Conservation (phyloP, 257 asterid species). For the Handroanthus guayacan region DNA sequence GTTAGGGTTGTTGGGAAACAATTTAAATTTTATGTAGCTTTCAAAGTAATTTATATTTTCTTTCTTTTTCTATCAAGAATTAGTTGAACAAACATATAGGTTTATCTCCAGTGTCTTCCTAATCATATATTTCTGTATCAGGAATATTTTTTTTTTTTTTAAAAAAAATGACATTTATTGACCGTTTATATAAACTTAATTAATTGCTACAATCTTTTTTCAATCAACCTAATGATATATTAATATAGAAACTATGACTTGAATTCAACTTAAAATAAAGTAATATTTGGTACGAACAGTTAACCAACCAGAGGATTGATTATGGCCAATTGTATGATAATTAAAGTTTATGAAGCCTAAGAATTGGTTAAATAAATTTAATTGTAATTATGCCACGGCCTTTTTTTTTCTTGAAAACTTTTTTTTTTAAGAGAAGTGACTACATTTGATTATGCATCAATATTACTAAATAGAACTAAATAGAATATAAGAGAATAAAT, state of each 20-base stretch:
- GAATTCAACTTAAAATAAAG: not conserved
- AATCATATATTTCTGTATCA: not conserved
- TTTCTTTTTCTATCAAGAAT: not conserved
- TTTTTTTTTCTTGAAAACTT: too few relatives aligned
- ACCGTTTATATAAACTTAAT: not conserved
- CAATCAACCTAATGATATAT: too few relatives aligned
- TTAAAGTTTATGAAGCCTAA: not conserved
- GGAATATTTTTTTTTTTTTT: not conserved
- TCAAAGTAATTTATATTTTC: not conserved
- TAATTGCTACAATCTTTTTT: too few relatives aligned
- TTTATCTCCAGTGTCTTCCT: not conserved
- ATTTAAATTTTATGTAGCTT: not conserved
- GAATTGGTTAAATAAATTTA: not conserved
- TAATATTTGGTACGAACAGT: conserved; percentile 28
- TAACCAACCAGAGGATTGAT: conserved; percentile 12
- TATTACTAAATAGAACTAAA: too few relatives aligned
- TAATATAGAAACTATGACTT: too few relatives aligned
- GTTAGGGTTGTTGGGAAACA: conserved; percentile 37
- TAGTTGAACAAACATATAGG: conserved; percentile 31
- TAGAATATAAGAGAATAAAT: too few relatives aligned
- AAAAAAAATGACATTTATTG: not conserved
- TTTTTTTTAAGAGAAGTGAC: too few relatives aligned
- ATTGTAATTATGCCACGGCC: too few relatives aligned
- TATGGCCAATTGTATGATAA: not conserved
- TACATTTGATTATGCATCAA: too few relatives aligned